Percentiles rank a stretch among this genome's conserved stretches.
Conservation (phyloP, 2,329 filamentous ascomycete species). For the Diplodia seriata region DNA sequence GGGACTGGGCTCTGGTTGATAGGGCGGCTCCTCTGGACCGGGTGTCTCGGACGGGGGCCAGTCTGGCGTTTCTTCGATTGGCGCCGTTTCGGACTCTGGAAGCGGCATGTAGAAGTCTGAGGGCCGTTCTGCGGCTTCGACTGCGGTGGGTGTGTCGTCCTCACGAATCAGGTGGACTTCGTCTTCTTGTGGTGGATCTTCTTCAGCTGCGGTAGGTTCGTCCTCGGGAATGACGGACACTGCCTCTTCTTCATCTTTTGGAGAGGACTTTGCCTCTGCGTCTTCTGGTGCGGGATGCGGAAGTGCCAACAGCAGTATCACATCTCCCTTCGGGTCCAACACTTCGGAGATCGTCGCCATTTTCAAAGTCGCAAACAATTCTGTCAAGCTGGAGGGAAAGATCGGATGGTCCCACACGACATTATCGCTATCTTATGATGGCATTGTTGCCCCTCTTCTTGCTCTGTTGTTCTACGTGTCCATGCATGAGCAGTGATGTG, state of each 20-base stretch:
- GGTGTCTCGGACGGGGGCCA: not conserved
- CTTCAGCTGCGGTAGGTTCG: not conserved
- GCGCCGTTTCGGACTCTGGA: not conserved
- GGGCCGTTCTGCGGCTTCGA: not conserved
- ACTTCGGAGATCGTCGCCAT: not conserved
- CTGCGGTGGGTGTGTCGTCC: not conserved
- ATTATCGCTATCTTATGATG: not conserved
- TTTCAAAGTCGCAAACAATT: not conserved
- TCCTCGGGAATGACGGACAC: not conserved
- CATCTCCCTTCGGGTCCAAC: not conserved
- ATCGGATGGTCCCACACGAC: not conserved
- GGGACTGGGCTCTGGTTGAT: too few species aligned
- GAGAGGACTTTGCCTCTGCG: not conserved
- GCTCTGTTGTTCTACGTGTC: not conserved
- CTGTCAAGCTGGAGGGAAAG: not conserved
- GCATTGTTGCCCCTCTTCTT: not conserved
- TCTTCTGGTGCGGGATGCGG: not conserved
- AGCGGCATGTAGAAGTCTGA: not conserved
- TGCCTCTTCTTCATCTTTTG: not conserved
- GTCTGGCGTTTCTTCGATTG: not conserved
- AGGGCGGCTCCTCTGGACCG: not conserved
- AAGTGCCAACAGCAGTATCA: not conserved
- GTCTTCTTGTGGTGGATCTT: not conserved
- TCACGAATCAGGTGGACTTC: not conserved
- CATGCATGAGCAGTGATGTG: not conserved